Evolutionary conservation across 2,329 filamentous ascomycete species (phyloP), one percentile per base, ranked within the genome.

Genomic region (Penicillium sp.): DNA sequence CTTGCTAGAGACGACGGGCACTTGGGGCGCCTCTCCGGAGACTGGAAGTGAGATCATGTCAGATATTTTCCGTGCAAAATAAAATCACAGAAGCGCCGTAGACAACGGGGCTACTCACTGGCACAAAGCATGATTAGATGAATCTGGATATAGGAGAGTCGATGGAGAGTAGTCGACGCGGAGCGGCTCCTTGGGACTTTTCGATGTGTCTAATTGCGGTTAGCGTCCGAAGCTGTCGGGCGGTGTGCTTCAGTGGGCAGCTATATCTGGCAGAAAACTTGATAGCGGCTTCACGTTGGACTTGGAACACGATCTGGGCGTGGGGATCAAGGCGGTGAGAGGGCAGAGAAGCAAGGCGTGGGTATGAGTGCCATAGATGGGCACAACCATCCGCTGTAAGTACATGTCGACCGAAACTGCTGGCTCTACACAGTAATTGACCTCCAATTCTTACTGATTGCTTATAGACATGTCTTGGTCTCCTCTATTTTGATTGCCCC

Each of bases 1-100:
- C 77, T 96, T 95, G 72, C 88, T 87, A 67, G 93, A 99, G 66
- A 90, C 88, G 60, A 97, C 92, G 48, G 93, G 91, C 74, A 90
- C 86, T 76, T 95, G 88, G 58, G 93, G 92, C 75, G 89, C 86
- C 81, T 96, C 92, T 75, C 93, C 93, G 55, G 93, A 99, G 73
- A 99, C 92, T 95, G 65, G 47, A 53, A 48, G 41, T 19, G 48
- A 47, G 53, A 50, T 30, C 41, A 31, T 3, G 39, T 68, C 43
- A 65, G 57, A n/a, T 22, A 46, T 49, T 7, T 9, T 30, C 10
- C 1, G 3, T 29, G 39, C 42, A 45, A 34, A 30, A 6, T 12
- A 41, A 12, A 44, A 33, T 30, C 18, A 25, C 2, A 10, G 30
- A 34, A 72, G 16, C 31, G 7, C 5, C 27, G 39, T 28, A 11